Base-by-base conservation (phyloP, 2,329 filamentous ascomycete species). In the Tolypocladium paradoxum region DNA sequence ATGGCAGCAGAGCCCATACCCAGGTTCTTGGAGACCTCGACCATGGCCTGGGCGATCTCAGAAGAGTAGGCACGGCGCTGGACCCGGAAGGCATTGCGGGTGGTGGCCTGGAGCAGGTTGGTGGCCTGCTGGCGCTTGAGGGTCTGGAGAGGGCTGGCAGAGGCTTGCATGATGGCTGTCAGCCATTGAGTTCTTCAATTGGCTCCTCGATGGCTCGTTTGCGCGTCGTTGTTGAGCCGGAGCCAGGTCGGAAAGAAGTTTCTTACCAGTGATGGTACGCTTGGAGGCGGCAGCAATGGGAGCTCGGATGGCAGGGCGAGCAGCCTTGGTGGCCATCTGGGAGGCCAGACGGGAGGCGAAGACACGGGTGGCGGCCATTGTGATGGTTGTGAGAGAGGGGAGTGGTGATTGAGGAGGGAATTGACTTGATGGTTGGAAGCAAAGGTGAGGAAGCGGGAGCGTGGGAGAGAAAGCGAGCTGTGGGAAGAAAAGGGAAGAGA, bases 1-100 rank as follows among this genome's bases (percentile, higher is more conserved):
- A 95, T 90, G 79, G 89, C 89, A 70, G 89, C 89, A 66, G 84
- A 79, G 76, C 87, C 87, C 87, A 90, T 90, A 82, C 87, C 87
- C 70, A 90, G 74, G 85, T 90, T 90, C 83, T 90, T 87, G 76
- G 87, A 90, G 77, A 89, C 87, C 82, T 90, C 86, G 73, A 91
- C 87, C 79, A 91, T 85, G 75, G 87, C 87, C 74, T 87, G 81
- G 77, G 87, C 87, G 75, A 91, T 88, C 84, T 91, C 87, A 70
- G 87, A 90, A 69, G 85, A 89, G 85, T 90, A 91, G 73, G 84
- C 82, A 71, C 87, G 87, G 74, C 81, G 82, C 71, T 80, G 76
- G 69, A 76, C 70, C 72, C 78, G 73, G 77, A 82, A 82, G 68
- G 79, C 81, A 74, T 82, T 78, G 75, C 81, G 80, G 70, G 76